Base-by-base conservation (phyloP, 2,329 filamentous ascomycete species). In the Lecanoromycetidae sp. region DNA sequence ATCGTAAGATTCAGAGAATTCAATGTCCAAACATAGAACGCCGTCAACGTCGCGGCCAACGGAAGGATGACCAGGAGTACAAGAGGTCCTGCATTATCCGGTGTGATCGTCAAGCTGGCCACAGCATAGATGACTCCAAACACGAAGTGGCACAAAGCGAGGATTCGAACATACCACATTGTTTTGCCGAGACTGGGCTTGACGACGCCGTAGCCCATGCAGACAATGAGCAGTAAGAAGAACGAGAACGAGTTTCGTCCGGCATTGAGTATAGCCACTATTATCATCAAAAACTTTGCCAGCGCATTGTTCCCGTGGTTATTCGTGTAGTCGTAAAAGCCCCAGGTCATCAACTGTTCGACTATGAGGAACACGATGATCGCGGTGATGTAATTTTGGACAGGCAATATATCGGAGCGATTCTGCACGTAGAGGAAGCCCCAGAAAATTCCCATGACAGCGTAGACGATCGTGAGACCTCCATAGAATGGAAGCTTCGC, bases 141-240 rank as follows among this genome's bases (percentile, higher is more conserved):
- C 44, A 94, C 71, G 60, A 98, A 98, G 66, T 98, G 91, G 2
- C 82, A 85, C 52, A 88, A 82, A 13, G 91, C 91, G 15, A 98
- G 77, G 69, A 84, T 84, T 50, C 91, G 85, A 35, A 95, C 88
- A 58, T 85, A 90, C 55, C 90, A 79, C 91, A 98, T 98, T 10
- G 87, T 88, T 59, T 82, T 84, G 49, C 91, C 91, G 4, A 98
- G 75, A 2, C 83, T 87, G 2, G 82, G 84, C 68, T 96, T 96
- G 55, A 98, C 93, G 20, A 98, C 93, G 57, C 91, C 91, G 58
- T 98, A 98, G 26, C 91, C 91, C 91, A 98, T 98, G 65, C 91
- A 98, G 26, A 98, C 91, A 56, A 98, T 96, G 44, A 98, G 79
- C 7, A 98, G 75, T 41, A 98, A 72, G 72, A 98, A 98, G 72